Evolutionary conservation across 257 asterid species (phyloP).

Genomic region (Nicotiana obtusifolia): DNA sequence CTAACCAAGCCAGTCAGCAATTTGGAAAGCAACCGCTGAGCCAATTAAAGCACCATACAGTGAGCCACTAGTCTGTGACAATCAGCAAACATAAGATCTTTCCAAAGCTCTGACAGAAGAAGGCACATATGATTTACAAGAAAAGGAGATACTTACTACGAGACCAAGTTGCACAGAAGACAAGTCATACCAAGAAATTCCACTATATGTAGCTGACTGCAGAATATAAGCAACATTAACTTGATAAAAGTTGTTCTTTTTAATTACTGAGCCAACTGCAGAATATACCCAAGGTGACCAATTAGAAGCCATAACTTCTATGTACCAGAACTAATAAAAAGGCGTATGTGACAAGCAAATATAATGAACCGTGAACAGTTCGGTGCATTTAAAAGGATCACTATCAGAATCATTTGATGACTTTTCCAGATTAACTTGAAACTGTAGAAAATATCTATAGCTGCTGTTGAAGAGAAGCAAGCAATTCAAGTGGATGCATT

Average conservation of each 20-base stretch:
- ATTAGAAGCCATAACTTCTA: neutral
- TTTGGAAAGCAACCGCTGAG: conserved; percentile 71
- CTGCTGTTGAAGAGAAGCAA: neutral
- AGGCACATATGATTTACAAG: neutral
- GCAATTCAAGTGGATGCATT: neutral
- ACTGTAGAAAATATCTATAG: neutral
- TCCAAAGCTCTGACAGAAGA: conserved; percentile 10
- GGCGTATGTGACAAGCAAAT: neutral
- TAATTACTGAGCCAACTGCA: neutral
- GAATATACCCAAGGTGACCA: neutral
- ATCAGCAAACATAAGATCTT: conserved; percentile 16
- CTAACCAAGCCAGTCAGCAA: conserved; percentile 91
- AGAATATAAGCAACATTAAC: conserved; percentile 16
- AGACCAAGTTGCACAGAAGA: conserved; percentile 88
- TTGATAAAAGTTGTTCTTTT: neutral
- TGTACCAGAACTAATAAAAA: neutral
- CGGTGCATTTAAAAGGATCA: neutral
- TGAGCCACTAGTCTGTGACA: conserved; percentile 91
- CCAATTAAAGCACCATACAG: conserved; percentile 95
- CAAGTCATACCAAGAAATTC: conserved; percentile 76
- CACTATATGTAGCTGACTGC: conserved; percentile 79
- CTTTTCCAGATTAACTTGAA: neutral
- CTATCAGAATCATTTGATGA: neutral
- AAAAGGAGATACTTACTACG: conserved; percentile 50
- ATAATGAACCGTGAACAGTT: neutral